Percentiles rank a stretch among this genome's conserved stretches.
Evolutionary conservation across 2,329 filamentous ascomycete species (phyloP).

Genomic region (Aspergillus ochraceus): DNA sequence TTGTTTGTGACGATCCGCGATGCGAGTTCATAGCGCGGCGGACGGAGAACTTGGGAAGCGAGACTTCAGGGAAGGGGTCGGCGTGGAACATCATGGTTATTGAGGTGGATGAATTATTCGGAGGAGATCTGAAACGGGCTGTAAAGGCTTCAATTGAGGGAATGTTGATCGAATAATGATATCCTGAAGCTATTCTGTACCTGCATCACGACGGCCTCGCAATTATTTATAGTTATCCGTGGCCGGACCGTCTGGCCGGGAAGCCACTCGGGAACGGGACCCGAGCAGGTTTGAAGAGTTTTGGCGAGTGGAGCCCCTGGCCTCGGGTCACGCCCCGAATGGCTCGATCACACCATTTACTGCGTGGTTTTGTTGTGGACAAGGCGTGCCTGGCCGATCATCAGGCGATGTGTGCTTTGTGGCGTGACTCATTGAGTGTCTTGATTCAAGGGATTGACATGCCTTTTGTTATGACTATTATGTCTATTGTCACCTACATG

Average conservation of each 20-base stretch:
- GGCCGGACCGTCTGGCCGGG: too few relatives aligned
- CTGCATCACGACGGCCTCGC: neutral
- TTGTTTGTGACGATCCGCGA: neutral
- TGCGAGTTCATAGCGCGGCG: neutral
- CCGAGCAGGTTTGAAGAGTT: neutral
- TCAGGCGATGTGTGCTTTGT: neutral
- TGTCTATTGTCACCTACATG: too few relatives aligned
- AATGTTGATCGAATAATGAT: neutral
- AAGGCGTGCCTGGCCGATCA: neutral
- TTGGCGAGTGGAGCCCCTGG: neutral
- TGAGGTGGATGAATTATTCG: neutral
- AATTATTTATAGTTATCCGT: neutral
- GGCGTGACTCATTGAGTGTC: neutral
- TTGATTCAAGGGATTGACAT: too few relatives aligned
- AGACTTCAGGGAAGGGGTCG: neutral
- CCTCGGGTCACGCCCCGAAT: neutral
- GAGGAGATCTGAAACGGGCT: neutral
- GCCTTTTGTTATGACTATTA: too few relatives aligned
- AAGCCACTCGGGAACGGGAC: neutral
- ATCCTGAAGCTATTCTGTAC: neutral
- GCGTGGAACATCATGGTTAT: neutral
- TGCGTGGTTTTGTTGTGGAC: neutral
- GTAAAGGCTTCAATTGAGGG: neutral
- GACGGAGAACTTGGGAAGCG: neutral
- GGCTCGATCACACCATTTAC: neutral